Percentiles rank a stretch among this genome's conserved stretches.
These are phyloP conservation scores for Euptelea pleiosperma DNA, from an alignment of 164 flowering plant genomes.

Conservation along the genomic window DNA sequence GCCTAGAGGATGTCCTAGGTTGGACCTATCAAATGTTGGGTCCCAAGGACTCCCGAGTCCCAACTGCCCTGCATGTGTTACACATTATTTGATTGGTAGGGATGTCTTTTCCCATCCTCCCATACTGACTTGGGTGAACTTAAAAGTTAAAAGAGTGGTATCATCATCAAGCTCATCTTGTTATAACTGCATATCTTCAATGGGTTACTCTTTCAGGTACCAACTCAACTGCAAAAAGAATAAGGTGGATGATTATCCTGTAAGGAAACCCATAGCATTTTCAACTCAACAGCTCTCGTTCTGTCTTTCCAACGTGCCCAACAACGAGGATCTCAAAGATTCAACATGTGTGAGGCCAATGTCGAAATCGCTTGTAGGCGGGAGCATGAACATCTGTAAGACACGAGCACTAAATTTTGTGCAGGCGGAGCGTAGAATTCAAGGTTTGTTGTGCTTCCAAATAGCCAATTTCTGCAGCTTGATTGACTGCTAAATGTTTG, in stretches of 20 bases:
- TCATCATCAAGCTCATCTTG: constrained; percentile 1
- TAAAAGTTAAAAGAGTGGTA: no score
- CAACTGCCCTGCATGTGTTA: neutral
- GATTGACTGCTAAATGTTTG: neutral
- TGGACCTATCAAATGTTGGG: neutral
- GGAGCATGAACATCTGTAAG: constrained; percentile 74
- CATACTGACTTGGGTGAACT: neutral
- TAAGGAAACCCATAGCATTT: constrained; percentile 40
- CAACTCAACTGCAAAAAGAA: constrained; percentile 68
- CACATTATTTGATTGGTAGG: no score
- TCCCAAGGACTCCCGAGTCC: no score
- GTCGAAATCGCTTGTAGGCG: constrained; percentile 78
- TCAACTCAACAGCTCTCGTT: constrained; percentile 31
- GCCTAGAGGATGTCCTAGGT: neutral
- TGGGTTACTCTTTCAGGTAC: constrained; percentile 42
- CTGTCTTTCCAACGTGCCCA: constrained; percentile 35
- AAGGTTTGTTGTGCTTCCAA: constrained; percentile 49
- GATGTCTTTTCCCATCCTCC: no score
- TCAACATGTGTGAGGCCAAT: constrained; percentile 36
- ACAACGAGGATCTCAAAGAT: constrained; percentile 61
- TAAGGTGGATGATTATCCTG: constrained; percentile 47
- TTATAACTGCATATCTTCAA: neutral
- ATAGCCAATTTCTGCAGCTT: neutral
- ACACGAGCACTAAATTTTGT: constrained; percentile 50
- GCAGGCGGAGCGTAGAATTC: constrained; percentile 49